Base-by-base conservation (phyloP, 2,329 filamentous ascomycete genomes). In the Fusarium sp. region DNA sequence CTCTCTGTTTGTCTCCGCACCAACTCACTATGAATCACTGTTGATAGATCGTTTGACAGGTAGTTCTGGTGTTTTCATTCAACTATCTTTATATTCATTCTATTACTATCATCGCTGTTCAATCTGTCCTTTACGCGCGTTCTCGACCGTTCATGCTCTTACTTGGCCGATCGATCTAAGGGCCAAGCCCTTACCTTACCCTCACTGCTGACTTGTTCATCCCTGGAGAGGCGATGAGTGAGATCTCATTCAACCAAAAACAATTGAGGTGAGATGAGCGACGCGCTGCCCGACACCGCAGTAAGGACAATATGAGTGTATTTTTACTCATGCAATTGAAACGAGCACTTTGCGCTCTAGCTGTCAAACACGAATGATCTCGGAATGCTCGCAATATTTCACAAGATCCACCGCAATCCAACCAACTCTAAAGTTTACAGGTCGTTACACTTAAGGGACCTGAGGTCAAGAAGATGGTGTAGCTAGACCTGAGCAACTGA, bases 141-240 rank as follows among this genome's bases (percentile, higher is more conserved):
- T 42, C n/a, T 44, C 21, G 18, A 9, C 18, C 8, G 9, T 43
- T 59, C 15, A 21, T 42, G 15, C 13, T 46, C 23, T 21, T 13
- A 21, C 11, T 3, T 19, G 25, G 15, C 13, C 21, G 8, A 21
- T 9, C 32, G 19, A 35, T n/a, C 13, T 11, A 38, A 63, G 33
- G 21, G 23, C 47, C 19, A 16, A 19, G 9, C 37, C 49, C 61
- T 33, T 30, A 30, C 30, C 63, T 44, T 49, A 6, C 25, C 23
- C 18, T 50, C 21, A 35, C 15, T 64, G 40, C 33, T 66, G 60
- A 47, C 35, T 64, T 57, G 60, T 49, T 40, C 28, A 25, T 42
- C n/a, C 44, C 50, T 40, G 13, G 49, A 52, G 62, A 46, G 64
- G 64, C 44, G 44, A 67, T 30, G 19, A 44, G 32, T 28, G 21